A percentile compares a stretch with the other conserved stretches of the same genome.
Conservation (phyloP, 306 rosid species). For the Rosa chinensis region DNA sequence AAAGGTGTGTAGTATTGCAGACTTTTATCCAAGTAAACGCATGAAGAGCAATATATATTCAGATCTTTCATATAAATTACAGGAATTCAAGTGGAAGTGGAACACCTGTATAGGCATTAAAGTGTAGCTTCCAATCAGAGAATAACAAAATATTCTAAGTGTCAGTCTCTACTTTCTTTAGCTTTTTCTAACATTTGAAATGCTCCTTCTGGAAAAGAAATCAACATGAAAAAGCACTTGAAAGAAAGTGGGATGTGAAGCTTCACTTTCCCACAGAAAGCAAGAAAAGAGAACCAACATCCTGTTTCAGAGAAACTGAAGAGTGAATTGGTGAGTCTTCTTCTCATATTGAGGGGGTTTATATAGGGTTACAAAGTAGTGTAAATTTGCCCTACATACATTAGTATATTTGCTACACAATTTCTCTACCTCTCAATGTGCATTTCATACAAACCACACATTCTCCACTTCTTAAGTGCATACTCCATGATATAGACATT, state of each 20-base stretch:
- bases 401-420: too few relatives aligned
- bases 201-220: neutral
- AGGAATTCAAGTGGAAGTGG: conserved; percentile 7
- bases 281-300: conserved; percentile 18
- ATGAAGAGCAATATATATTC: neutral
- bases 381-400: too few relatives aligned
- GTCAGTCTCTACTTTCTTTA: neutral
- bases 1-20: neutral
- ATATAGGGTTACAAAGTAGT: too few relatives aligned
- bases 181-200: conserved; percentile 14
- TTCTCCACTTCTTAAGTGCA: too few relatives aligned
- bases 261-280: conserved; percentile 22
- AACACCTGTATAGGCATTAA: conserved; percentile 7
- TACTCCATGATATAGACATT: too few relatives aligned
- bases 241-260: conserved; percentile 28
- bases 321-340: too few relatives aligned
- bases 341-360: too few relatives aligned
- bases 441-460: too few relatives aligned
- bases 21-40: conserved; percentile 7
- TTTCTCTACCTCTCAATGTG: too few relatives aligned
- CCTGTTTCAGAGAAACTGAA: too few relatives aligned
- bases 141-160: neutral
- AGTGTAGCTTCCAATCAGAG: neutral
- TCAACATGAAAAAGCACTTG: conserved; percentile 19
- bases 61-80: neutral